phyloP scores from a whole-genome alignment of 148 eudicot species.

The Arctostaphylos glauca region DNA sequence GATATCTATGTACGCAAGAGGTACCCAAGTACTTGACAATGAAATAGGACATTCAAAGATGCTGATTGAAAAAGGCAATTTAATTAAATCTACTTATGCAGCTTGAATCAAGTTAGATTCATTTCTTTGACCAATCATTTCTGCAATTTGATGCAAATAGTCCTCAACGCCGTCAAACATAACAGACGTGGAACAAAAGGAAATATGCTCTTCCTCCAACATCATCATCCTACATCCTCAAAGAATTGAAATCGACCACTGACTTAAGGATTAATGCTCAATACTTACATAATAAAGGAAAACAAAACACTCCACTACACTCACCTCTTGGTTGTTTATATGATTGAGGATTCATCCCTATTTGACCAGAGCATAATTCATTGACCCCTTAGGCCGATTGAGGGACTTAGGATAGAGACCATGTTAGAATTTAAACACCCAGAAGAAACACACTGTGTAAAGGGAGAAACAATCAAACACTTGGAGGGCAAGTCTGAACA shows the following conservation, averaged over 20 bases:
- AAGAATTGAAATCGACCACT: conserved; percentile 7
- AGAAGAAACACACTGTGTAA: no score
- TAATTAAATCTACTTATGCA: conserved; percentile 53
- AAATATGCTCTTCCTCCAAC: conserved; percentile 93
- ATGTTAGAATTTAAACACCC: no score
- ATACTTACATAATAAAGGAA: not conserved
- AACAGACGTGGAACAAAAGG: conserved; percentile 78
- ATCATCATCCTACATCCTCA: conserved; percentile 84
- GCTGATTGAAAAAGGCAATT: not conserved
- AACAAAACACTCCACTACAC: conserved; percentile 20
- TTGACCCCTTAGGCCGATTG: no score
- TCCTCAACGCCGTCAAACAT: conserved; percentile 90
- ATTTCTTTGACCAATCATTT: conserved; percentile 93
- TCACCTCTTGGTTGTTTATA: conserved; percentile 65
- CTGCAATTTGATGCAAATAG: conserved; percentile 97
- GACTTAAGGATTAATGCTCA: conserved; percentile 9
- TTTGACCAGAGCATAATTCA: no score
- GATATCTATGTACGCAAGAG: not conserved
- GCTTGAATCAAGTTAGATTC: conserved; percentile 82
- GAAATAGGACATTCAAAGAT: not conserved
- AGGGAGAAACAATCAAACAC: no score
- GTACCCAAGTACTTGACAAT: conserved; percentile 1
- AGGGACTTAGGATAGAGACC: no score
- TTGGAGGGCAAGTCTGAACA: no score
- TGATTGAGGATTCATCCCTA: no score